Base-by-base conservation (phyloP, 2,329 filamentous ascomycete species). In the Paraconiothyrium brasiliense region DNA sequence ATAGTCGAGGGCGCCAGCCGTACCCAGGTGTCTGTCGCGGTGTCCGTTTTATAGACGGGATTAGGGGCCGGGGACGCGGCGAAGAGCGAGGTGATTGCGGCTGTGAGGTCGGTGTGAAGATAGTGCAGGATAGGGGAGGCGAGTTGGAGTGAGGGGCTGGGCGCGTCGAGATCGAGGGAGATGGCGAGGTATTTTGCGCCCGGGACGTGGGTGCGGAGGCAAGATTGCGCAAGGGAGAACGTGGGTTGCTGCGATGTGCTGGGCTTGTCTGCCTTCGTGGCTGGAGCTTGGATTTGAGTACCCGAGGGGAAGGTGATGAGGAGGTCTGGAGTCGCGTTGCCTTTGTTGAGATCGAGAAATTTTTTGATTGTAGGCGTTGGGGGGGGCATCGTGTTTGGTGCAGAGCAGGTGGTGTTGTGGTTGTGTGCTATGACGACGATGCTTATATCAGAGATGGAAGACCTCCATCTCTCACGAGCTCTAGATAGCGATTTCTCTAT, bases 231-330 rank as follows among this genome's bases (percentile, higher is more conserved):
- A 4, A 57, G 11, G 32, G 43, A 39, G 35, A 57, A 44, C 7
- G 43, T 57, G 16, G 54, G 54, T 13, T 32, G 14, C 10, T 24
- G n/a, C 5, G 37, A 9, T 7, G 43, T 41, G 35, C 9, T 24
- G 16, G 54, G 4, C 24, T 57, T 57, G 30, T 8, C 2, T 20
- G 35, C 54, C 14, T 30, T 35, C 11, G 43, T 41, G 20, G 32
- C 54, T 5, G 54, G 54, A 9, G n/a, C 20, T 5, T 32, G 32
- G 22, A 57, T 48, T 20, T 39, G 14, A 2, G 34, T 48, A 16
- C 54, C 54, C 4, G 54, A 57, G n/a, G 54, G 54, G n/a, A 57
- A 57, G n/a, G 43, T 39, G 9, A 57, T 24, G 41, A 47, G 41
- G 20, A 56, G 54, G 8, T 13, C 10, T 4, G 39, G 41, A 1